Evolutionary conservation across 2,329 filamentous ascomycete genomes (phyloP).

Genomic region (Colletotrichum sublineola): DNA sequence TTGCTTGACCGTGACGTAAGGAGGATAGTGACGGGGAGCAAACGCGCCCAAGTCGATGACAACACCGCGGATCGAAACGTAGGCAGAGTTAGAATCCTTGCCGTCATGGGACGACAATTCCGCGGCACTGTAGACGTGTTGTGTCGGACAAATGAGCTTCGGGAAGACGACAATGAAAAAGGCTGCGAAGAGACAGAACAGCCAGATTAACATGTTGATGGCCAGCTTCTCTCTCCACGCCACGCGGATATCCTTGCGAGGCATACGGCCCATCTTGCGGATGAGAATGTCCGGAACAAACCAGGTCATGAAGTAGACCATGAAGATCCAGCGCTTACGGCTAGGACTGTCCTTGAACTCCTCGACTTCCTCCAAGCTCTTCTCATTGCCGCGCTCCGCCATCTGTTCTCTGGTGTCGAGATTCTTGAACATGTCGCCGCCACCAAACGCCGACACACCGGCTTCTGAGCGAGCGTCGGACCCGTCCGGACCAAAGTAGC

Average conservation of each 20-base stretch:
- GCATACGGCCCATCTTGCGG: conserved; percentile 82
- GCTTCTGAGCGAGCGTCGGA: conserved; percentile 91
- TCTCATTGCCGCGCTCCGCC: conserved; percentile 94
- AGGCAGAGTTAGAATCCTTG: conserved; percentile 73
- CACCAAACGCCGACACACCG: conserved; percentile 89
- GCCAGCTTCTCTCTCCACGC: conserved; percentile 98
- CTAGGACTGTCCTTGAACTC: conserved; percentile 81
- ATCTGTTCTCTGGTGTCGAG: conserved; percentile 94
- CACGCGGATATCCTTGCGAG: conserved; percentile 89
- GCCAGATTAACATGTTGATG: conserved; percentile 98
- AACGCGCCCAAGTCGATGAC: conserved; percentile 87
- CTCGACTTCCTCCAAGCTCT: conserved; percentile 91
- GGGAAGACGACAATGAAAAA: conserved; percentile 96
- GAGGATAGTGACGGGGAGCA: conserved; percentile 83
- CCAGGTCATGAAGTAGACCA: conserved; percentile 88
- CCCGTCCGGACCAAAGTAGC: conserved; percentile 85
- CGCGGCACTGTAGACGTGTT: conserved; percentile 84
- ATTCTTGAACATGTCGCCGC: conserved; percentile 98
- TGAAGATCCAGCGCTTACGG: conserved; percentile 90
- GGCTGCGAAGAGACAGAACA: conserved; percentile 79
- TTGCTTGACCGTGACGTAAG: conserved; percentile 67
- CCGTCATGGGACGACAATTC: conserved; percentile 84
- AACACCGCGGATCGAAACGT: conserved; percentile 86
- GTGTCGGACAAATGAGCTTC: conserved; percentile 87
- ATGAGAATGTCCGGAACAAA: conserved; percentile 89